phyloP scores from a whole-genome alignment of 805 yeast species.

The Ogataea angusta region DNA sequence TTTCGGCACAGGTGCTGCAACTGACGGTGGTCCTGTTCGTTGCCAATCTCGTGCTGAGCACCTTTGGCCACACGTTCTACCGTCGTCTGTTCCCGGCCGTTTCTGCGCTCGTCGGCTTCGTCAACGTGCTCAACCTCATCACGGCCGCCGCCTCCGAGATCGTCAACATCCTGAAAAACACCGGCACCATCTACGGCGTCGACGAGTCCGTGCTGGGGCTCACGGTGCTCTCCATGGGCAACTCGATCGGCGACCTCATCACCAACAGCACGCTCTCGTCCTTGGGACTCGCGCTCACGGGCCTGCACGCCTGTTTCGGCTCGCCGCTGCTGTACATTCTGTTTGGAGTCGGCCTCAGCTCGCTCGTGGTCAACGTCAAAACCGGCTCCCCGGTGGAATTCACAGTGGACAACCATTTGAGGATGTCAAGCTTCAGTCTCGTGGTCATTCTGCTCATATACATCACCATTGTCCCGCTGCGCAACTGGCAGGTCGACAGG shows the following conservation, averaged over 20 bases:
- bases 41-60: constrained; percentile 2
- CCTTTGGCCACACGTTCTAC: constrained; percentile 6
- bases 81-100: constrained; percentile 18
- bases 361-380: constrained; percentile 30
- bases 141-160: constrained; percentile 30
- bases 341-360: constrained; percentile 50
- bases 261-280: constrained; percentile 45
- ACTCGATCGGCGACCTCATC: constrained; percentile 50
- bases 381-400: constrained; percentile 30
- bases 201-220: constrained; percentile 49
- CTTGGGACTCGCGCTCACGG: constrained; percentile 39
- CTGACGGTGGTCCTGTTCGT: constrained; percentile 1
- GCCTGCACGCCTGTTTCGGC: constrained; percentile 52
- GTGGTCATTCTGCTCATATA: constrained; percentile 38
- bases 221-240: constrained; percentile 46
- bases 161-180: constrained; percentile 37
- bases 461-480: constrained; percentile 40
- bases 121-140: constrained; percentile 27
- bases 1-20: background rate
- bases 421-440: constrained; percentile 39
- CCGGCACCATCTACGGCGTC: constrained; percentile 42
- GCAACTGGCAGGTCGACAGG: constrained; percentile 43
- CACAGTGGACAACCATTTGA: constrained; percentile 37
- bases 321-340: constrained; percentile 48
- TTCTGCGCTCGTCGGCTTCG: constrained; percentile 30